These are phyloP conservation scores for Naganishia vishniacii DNA, from an alignment of 768 basidiomycete species.

Conservation along the genomic window DNA sequence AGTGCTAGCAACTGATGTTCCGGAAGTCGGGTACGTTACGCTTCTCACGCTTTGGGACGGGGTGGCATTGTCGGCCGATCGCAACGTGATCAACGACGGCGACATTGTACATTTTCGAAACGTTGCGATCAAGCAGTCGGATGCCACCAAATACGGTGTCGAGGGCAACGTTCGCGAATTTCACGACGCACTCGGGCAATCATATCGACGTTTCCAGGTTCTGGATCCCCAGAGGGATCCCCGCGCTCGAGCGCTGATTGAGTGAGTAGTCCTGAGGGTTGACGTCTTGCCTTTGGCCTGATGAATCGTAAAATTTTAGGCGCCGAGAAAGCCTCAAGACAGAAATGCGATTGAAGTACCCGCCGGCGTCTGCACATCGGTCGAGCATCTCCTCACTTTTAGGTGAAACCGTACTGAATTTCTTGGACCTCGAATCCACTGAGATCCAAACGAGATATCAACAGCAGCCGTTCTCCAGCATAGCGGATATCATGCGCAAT, in stretches of 20 bases:
- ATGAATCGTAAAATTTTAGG: background rate
- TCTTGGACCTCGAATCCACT: background rate
- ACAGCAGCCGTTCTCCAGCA: constrained; percentile 1
- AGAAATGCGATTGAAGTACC: background rate
- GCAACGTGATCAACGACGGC: constrained; percentile 11
- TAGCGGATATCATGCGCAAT: background rate
- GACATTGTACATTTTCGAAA: constrained; percentile 12
- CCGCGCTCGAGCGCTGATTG: background rate
- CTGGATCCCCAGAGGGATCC: background rate
- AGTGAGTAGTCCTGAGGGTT: background rate
- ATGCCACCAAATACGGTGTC: background rate
- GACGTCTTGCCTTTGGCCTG: background rate
- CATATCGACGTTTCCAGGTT: background rate
- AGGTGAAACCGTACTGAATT: background rate
- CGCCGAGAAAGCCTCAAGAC: constrained; percentile 1
- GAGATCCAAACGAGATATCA: background rate
- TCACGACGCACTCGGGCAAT: background rate
- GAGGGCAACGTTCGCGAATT: constrained; percentile 16
- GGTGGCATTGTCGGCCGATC: constrained; percentile 5
- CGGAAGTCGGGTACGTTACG: constrained; percentile 10
- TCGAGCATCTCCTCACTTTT: background rate
- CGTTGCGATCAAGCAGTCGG: background rate
- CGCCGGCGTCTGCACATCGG: background rate
- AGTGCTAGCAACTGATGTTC: background rate
- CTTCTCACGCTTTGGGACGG: constrained; percentile 14